phyloP scores from a whole-genome alignment of 345 rosid genomes.

The Populus tremula region DNA sequence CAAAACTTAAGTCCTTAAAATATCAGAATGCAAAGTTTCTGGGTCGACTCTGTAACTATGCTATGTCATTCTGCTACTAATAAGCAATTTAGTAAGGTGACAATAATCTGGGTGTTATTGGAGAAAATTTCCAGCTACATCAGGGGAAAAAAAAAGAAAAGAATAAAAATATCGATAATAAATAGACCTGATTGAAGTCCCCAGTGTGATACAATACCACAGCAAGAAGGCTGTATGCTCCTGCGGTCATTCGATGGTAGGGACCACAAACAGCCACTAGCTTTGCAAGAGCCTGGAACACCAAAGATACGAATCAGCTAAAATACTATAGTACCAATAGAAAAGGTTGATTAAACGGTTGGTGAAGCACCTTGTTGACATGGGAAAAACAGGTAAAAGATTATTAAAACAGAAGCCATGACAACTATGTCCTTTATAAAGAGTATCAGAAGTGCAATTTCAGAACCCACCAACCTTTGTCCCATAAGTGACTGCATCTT shows the following conservation, averaged over 20 bases:
- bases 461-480: conserved; percentile 58
- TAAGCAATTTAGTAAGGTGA: conserved; percentile 4
- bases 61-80: background rate
- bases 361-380: conserved; percentile 3
- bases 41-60: background rate
- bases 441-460: conserved; percentile 9
- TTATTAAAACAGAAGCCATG: conserved; percentile 1
- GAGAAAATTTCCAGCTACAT: background rate
- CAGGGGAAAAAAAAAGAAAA: accelerated
- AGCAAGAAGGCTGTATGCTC: conserved; percentile 99
- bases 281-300: conserved; percentile 84
- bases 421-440: conserved; percentile 6
- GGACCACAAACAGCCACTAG: conserved; percentile 99
- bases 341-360: background rate
- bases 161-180: conserved; percentile 5
- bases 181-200: conserved; percentile 90
- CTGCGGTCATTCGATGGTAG: conserved; percentile 98
- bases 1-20: conserved; percentile 18
- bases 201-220: conserved; percentile 98
- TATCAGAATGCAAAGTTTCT: conserved; percentile 4
- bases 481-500: conserved; percentile 96
- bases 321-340: background rate
- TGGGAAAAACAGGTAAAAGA: background rate
- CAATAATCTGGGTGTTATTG: background rate
- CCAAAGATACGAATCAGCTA: conserved; percentile 20